phyloP scores from a whole-genome alignment of 1,139 yeast species.

The Candida tetrigidarum region DNA sequence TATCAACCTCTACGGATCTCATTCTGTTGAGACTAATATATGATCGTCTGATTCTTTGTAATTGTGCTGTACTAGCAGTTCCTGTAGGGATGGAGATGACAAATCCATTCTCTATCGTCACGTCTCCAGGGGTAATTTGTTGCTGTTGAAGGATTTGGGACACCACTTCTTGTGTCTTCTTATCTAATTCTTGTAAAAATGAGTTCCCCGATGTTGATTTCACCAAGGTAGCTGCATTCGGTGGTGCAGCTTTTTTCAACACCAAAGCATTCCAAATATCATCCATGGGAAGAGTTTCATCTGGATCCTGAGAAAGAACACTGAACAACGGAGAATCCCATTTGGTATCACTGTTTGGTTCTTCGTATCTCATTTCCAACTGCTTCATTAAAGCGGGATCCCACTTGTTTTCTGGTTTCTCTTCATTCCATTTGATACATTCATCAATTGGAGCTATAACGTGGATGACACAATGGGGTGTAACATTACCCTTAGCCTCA shows the following conservation, averaged over 20 bases:
- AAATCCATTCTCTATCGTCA: conserved; percentile 41
- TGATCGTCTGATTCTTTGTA: conserved; percentile 83
- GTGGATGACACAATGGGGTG: conserved; percentile 85
- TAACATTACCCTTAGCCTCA: conserved; percentile 83
- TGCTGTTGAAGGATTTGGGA: conserved; percentile 63
- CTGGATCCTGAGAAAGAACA: conserved; percentile 55
- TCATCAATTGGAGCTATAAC: conserved; percentile 67
- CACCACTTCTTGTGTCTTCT: conserved; percentile 67
- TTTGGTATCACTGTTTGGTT: conserved; percentile 81
- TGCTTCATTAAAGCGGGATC: conserved; percentile 67
- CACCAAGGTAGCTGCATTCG: conserved; percentile 76
- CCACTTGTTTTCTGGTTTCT: conserved; percentile 53
- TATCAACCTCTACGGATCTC: conserved; percentile 66
- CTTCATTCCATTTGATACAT: conserved; percentile 65
- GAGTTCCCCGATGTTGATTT: conserved; percentile 76
- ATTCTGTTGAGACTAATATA: conserved; percentile 80
- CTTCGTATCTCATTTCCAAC: conserved; percentile 86
- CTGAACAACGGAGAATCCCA: conserved; percentile 96
- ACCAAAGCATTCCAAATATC: conserved; percentile 77
- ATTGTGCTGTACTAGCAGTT: conserved; percentile 69
- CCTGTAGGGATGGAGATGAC: conserved; percentile 66
- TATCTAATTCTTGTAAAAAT: conserved; percentile 80
- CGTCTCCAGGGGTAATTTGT: conserved; percentile 58
- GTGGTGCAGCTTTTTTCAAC: conserved; percentile 63
- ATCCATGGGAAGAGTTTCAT: conserved; percentile 57